Evolutionary conservation across 345 rosid species (phyloP).

Genomic region (Linum tenue): DNA sequence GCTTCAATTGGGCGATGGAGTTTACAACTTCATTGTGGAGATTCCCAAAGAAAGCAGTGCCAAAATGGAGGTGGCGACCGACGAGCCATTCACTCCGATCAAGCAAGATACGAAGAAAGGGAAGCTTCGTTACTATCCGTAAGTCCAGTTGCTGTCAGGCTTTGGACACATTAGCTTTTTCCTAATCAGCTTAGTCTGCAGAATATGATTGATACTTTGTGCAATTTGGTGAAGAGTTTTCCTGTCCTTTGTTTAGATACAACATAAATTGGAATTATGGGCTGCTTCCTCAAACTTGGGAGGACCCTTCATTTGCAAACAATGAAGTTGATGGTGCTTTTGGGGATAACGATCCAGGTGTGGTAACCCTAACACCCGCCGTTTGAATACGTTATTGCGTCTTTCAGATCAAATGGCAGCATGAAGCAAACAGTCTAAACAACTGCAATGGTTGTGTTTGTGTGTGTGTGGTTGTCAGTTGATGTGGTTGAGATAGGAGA

Average conservation of each 20-base stretch:
- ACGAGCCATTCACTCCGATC: slow-evolving; percentile 80
- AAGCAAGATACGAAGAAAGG: slow-evolving; percentile 85
- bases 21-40: slow-evolving; percentile 73
- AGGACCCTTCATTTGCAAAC: slow-evolving; percentile 80
- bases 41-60: slow-evolving; percentile 92
- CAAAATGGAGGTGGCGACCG: slow-evolving; percentile 98
- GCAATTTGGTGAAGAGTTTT: too few species aligned
- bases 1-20: slow-evolving; percentile 68
- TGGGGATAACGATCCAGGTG: slow-evolving; percentile 95
- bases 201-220: too few species aligned
- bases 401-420: background rate
- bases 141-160: slow-evolving; percentile 12
- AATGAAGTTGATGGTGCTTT: slow-evolving; percentile 82
- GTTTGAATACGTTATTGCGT: background rate
- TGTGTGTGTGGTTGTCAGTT: slow-evolving; percentile 27
- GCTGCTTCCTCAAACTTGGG: slow-evolving; percentile 98
- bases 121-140: slow-evolving; percentile 67
- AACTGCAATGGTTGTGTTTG: too few species aligned
- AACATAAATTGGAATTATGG: slow-evolving; percentile 98
- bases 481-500: slow-evolving; percentile 97
- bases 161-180: too few species aligned
- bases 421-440: background rate
- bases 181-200: too few species aligned
- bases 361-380: too few species aligned
- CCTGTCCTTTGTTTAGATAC: slow-evolving; percentile 34